Evolutionary conservation across 2,329 filamentous ascomycete genomes (phyloP).

Genomic region (Scolecobasidium constrictum): DNA sequence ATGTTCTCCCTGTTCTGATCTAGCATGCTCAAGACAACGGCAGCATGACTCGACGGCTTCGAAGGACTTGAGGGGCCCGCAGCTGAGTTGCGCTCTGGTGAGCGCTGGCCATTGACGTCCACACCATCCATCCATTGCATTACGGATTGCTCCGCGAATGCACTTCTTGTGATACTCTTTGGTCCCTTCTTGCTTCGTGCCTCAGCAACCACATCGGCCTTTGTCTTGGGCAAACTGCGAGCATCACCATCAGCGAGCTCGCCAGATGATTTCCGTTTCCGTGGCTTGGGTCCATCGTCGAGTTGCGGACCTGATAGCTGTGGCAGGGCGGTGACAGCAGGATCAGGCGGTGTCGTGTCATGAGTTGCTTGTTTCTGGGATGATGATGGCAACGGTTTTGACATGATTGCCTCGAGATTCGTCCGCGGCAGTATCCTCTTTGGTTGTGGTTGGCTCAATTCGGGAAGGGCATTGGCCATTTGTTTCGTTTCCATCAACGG

Average conservation of each 20-base stretch:
- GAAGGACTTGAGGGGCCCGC: neutral
- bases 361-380: neutral
- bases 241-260: neutral
- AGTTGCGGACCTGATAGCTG: neutral
- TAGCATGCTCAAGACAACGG: slow-evolving; percentile 4
- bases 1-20: slow-evolving; percentile 6
- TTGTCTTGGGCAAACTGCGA: neutral
- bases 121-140: slow-evolving; percentile 8
- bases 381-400: neutral
- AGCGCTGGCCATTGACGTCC: neutral
- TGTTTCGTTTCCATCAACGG: neutral
- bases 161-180: neutral
- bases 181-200: neutral
- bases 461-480: neutral
- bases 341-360: neutral
- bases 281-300: neutral
- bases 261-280: neutral
- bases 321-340: neutral
- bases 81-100: slow-evolving; percentile 1
- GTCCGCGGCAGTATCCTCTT: neutral
- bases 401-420: neutral
- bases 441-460: neutral
- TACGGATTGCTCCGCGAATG: slow-evolving; percentile 1
- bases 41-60: slow-evolving; percentile 2
- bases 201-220: neutral